Conservation (phyloP, 2,329 filamentous ascomycete genomes). For the Venturia aucupariae region DNA sequence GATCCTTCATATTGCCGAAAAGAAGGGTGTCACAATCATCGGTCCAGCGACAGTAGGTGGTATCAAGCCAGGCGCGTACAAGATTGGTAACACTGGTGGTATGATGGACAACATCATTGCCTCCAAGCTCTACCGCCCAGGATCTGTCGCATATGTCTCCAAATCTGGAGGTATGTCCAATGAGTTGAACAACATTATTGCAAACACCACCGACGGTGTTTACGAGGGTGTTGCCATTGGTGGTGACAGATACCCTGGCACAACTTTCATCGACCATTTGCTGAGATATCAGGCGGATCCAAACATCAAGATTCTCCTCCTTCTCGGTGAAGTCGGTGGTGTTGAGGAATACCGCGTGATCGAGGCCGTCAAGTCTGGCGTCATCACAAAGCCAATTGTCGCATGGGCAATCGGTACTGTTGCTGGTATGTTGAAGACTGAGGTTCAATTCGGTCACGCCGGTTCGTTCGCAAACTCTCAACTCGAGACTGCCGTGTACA, state of each 20-base stretch:
- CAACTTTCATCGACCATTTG: constrained; percentile 98
- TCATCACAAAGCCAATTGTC: constrained; percentile 96
- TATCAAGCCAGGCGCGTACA: constrained; percentile 98
- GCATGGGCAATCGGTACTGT: constrained; percentile 99
- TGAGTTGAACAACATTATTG: constrained; percentile 99
- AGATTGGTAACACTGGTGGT: constrained; percentile 99
- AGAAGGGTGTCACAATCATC: constrained; percentile 99
- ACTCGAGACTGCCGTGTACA: constrained; percentile 89
- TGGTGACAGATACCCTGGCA: constrained; percentile 97
- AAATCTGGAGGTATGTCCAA: constrained; percentile 99
- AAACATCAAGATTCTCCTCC: constrained; percentile 91
- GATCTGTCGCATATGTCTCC: constrained; percentile 97
- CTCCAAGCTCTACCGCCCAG: constrained; percentile 99
- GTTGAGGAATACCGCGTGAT: constrained; percentile 99
- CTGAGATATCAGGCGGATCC: constrained; percentile 94
- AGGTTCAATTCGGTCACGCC: constrained; percentile 98
- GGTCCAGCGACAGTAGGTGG: constrained; percentile 96
- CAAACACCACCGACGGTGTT: constrained; percentile 92
- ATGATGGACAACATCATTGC: constrained; percentile 99
- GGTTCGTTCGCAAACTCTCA: constrained; percentile 98
- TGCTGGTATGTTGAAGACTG: constrained; percentile 99
- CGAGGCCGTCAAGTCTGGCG: constrained; percentile 87
- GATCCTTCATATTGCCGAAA: constrained; percentile 90
- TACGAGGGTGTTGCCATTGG: constrained; percentile 99
- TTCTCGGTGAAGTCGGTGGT: constrained; percentile 97